Base-by-base conservation (phyloP, 371 early-diverging fungal genomes). In the Syncephalis plumigaleata region DNA sequence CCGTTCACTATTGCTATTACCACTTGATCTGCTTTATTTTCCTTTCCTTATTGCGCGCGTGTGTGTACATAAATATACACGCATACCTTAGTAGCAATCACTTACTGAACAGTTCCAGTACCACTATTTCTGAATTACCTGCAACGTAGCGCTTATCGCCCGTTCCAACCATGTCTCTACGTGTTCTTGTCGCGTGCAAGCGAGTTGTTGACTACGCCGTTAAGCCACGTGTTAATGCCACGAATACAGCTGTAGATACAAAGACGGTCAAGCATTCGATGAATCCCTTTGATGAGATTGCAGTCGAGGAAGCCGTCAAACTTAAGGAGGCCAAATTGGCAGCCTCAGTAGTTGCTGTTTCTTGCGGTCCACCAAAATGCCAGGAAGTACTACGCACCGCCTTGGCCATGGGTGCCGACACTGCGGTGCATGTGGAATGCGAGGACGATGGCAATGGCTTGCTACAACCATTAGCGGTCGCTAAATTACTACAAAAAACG, bases 241-340 rank as follows among this genome's bases (percentile, higher is more conserved):
- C 84, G 47, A 84, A 84, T 57, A 77, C 84, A 5, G 86, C 76
- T 57, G 91, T 95, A 55, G 98, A 94, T 61, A 90, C 89, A 25
- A 71, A 68, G 38, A 82, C 80, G 58, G 87, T 92, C 46, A 95
- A 93, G 79, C 95, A 95, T 77, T 87, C 88, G 57, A 88, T 96
- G 85, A 98, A 98, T 68, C 98, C 98, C 38, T 96, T 98, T 66
- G 96, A 95, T 58, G 96, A 96, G 64, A 96, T 96, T 65, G 97
- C 94, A 37, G 71, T 96, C 21, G 97, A 96, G 63, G 92, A 92
- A 61, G 94, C 97, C 45, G 78, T 98, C 24, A 74, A 83, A 40
- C 70, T 96, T 57, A 87, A 87, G 70, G 96, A 96, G 63, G 72
- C 72, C 48, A 78, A 77, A 58, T 65, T 74, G 53, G 50, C 62